Percentiles rank a stretch among this genome's conserved stretches.
Evolutionary conservation across 2,329 filamentous ascomycete species (phyloP).

Genomic region (Hirsutella rhossiliensis): DNA sequence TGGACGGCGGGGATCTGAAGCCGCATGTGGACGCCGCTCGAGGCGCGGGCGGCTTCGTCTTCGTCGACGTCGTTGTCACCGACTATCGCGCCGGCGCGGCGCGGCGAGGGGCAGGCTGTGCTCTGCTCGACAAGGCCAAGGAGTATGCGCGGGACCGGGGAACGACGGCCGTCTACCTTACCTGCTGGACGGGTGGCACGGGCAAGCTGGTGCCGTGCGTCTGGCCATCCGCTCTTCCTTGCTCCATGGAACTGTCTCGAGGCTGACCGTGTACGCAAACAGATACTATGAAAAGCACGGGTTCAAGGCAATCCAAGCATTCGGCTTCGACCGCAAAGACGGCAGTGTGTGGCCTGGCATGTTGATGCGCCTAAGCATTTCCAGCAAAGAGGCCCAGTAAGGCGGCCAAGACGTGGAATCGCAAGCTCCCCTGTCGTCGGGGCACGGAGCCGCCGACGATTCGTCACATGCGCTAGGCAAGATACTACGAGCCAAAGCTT

Average conservation of each 20-base stretch:
- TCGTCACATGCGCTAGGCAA: no score
- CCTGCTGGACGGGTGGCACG: constrained; percentile 14
- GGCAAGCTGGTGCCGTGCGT: constrained; percentile 8
- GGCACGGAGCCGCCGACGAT: no score
- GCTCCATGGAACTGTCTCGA: neutral
- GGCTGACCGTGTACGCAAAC: neutral
- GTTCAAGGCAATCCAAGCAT: neutral
- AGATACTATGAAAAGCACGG: constrained; percentile 1
- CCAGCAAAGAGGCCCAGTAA: neutral
- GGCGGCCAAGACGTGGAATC: neutral
- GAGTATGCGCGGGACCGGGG: neutral
- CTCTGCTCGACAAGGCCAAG: neutral
- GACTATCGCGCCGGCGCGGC: neutral
- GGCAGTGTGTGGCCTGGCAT: neutral
- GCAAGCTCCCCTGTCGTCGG: no score
- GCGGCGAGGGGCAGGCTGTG: neutral
- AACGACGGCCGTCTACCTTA: constrained; percentile 12
- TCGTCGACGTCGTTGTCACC: neutral
- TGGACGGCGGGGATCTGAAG: neutral
- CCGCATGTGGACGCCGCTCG: neutral
- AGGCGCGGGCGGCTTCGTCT: neutral
- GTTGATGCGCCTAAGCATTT: neutral
- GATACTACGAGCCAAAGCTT: no score
- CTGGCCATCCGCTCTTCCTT: neutral
- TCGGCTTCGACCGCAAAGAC: neutral